Evolutionary conservation across 2,329 filamentous ascomycete species (phyloP).

Genomic region (Sarocladiaceae sp.): DNA sequence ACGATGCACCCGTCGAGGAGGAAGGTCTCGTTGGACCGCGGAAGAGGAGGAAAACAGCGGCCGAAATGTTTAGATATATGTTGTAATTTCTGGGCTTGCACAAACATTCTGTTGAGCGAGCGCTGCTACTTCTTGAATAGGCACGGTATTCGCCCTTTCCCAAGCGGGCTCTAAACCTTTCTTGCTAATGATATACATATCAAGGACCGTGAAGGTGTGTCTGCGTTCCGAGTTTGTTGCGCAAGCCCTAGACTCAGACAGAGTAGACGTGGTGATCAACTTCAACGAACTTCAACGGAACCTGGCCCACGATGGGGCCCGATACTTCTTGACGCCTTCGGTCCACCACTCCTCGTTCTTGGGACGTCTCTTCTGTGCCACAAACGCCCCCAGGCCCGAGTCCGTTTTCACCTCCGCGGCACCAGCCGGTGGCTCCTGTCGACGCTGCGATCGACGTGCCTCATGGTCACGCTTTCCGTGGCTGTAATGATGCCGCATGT

Average conservation of each 20-base stretch:
- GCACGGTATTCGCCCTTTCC: too few relatives aligned
- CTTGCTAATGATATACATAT: too few relatives aligned
- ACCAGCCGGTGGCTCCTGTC: constrained; percentile 17
- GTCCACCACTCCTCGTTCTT: constrained; percentile 28
- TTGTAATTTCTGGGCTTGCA: constrained; percentile 5
- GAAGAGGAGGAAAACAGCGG: constrained; percentile 15
- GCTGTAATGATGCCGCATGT: constrained; percentile 20
- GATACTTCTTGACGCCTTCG: constrained; percentile 26
- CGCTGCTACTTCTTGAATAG: too few relatives aligned
- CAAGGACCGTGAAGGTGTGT: too few relatives aligned
- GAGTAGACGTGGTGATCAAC: not conserved
- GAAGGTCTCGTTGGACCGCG: constrained; percentile 31
- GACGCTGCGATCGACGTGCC: constrained; percentile 22
- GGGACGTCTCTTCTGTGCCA: constrained; percentile 17
- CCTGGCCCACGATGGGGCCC: constrained; percentile 25
- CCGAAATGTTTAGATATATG: constrained; percentile 39
- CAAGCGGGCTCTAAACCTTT: too few relatives aligned
- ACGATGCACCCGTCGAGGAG: constrained; percentile 26
- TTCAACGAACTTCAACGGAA: constrained; percentile 13
- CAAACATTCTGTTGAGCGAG: too few relatives aligned
- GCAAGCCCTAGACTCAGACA: not conserved
- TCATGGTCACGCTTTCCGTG: constrained; percentile 20
- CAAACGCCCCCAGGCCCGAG: constrained; percentile 18
- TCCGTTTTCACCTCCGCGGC: constrained; percentile 19
- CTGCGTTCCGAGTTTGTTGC: too few relatives aligned